Base-by-base conservation (phyloP, 2,329 filamentous ascomycete genomes). In the Pseudopyricularia cyperi region DNA sequence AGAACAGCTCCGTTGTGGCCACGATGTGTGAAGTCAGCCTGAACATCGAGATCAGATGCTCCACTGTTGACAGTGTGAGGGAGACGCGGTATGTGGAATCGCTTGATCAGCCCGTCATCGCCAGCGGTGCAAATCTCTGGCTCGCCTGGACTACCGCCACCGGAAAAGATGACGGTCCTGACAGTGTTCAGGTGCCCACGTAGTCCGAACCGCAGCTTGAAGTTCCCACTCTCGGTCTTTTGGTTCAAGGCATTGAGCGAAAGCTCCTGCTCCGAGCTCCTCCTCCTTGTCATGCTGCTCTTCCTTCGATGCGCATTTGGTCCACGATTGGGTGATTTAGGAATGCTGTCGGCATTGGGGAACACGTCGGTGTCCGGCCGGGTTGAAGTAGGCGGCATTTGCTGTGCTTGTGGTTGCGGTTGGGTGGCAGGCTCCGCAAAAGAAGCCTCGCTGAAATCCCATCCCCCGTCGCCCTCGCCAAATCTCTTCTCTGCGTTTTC, bases 111-210 rank as follows among this genome's bases (percentile, higher is more conserved):
- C 53, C 91, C 91, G 64, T 98, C 93, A 61, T 98, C 93, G 52
- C 91, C 89, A 49, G 87, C 89, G 3, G 91, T 98, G 68, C 91
- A 97, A 52, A 98, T 91, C 66, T 98, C 93, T 2, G 93, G 93
- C 64, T 98, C 93, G 3, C 88, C 89, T 3, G 90, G 90, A 62
- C 89, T 96, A 55, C 93, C 93, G 42, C 93, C 93, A 24, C 93
- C 93, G 1, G 90, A 97, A 68, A 98, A 98, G 57, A 96, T 95
- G 54, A 97, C 88, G 1, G 89, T 89, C 39, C 93, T 84, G 5
- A 98, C 89, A 3, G 94, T 90, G 64, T 97, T 89, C 2, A 98
- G 76, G 65, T 98, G 93, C 2, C 93, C 93, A 50, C 91, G 79
- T 4, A 98, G 75, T 4, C 89, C 91, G 63, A 95, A 97, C 50